Evolutionary conservation across 2,329 filamentous ascomycete genomes (phyloP).

Genomic region (Aspergillus felis): DNA sequence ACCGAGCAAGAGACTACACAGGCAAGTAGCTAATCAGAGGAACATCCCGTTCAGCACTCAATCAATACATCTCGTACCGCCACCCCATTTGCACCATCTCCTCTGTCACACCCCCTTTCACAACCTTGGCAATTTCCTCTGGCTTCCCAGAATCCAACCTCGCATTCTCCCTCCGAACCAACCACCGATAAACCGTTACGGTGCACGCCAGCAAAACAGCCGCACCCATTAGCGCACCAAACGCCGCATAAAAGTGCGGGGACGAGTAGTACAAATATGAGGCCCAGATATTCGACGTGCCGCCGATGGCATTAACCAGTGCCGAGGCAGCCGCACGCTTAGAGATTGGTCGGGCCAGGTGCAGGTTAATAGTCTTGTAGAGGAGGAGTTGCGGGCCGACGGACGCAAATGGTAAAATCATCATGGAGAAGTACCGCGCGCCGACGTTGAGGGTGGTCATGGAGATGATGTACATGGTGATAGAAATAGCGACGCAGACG

Average conservation of each 20-base stretch:
- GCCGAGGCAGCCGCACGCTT: no score
- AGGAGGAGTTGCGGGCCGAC: conserved; percentile 41
- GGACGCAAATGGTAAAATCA: conserved; percentile 39
- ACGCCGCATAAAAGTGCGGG: conserved; percentile 19
- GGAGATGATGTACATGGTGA: conserved; percentile 37
- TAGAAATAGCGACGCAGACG: conserved; percentile 9
- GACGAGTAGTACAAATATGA: no score
- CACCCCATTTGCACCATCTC: conserved; percentile 43
- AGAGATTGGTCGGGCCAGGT: conserved; percentile 14
- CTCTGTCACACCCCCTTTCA: conserved; percentile 42
- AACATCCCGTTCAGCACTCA: neutral
- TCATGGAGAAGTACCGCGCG: conserved; percentile 43
- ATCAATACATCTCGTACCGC: conserved; percentile 45
- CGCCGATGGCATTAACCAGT: no score
- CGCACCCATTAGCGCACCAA: conserved; percentile 34
- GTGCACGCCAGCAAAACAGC: conserved; percentile 27
- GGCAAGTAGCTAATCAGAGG: no score
- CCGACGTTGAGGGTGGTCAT: conserved; percentile 36
- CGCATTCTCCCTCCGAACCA: conserved; percentile 38
- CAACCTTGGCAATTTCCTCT: conserved; percentile 35
- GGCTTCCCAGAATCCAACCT: conserved; percentile 38
- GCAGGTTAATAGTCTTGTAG: conserved; percentile 42
- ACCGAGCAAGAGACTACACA: no score
- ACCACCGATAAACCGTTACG: conserved; percentile 37
- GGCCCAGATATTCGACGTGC: no score